These are phyloP conservation scores for Cystobasidium tubakii DNA, from an alignment of 768 basidiomycete genomes.

Conservation along the genomic window DNA sequence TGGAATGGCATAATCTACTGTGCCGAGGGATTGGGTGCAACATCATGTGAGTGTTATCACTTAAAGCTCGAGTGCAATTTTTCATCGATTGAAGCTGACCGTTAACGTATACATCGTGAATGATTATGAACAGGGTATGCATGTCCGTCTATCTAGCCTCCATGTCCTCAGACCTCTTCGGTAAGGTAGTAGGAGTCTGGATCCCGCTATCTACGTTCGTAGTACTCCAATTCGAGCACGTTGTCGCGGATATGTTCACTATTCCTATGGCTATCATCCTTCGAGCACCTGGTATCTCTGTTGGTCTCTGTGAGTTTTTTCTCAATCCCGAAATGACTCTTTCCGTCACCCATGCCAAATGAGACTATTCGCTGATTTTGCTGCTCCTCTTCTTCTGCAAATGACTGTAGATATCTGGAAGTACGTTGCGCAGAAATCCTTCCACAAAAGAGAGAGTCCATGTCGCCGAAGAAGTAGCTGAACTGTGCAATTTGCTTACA, in stretches of 20 bases:
- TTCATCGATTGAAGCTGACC: too few relatives aligned
- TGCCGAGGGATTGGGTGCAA: conserved; percentile 9
- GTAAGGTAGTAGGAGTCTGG: conserved; percentile 3
- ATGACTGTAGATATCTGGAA: not conserved
- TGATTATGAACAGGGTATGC: not conserved
- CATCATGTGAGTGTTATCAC: not conserved
- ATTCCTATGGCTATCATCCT: conserved; percentile 12
- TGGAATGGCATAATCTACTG: conserved; percentile 10
- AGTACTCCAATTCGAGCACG: conserved; percentile 5
- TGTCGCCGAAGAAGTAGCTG: not conserved
- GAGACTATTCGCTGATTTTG: too few relatives aligned
- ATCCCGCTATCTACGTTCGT: conserved; percentile 2
- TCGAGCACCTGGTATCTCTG: not conserved
- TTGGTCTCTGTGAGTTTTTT: not conserved
- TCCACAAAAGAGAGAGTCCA: not conserved
- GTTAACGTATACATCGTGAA: too few relatives aligned
- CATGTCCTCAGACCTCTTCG: conserved; percentile 1
- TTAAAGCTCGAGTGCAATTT: too few relatives aligned
- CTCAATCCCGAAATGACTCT: too few relatives aligned
- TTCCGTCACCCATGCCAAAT: too few relatives aligned
- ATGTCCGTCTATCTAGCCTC: conserved; percentile 11
- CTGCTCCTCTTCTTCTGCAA: too few relatives aligned
- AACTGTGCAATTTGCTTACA: not conserved
- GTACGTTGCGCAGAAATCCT: not conserved
- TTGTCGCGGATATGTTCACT: conserved; percentile 16